These are phyloP conservation scores for Mucuna pruriens DNA, from an alignment of 306 rosid species.

Conservation along the genomic window DNA sequence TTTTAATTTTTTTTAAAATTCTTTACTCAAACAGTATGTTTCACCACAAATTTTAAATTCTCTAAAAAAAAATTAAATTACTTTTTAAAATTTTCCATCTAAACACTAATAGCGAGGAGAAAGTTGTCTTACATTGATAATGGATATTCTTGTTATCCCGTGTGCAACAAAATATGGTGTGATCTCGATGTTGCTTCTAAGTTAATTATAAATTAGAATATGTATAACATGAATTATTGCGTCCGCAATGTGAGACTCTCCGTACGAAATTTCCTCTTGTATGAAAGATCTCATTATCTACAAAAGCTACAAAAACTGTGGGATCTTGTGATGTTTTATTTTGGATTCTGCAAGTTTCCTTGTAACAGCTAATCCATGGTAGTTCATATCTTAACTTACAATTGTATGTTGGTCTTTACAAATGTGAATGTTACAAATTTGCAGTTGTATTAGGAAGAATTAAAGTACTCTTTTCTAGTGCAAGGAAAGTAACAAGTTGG, in stretches of 20 bases:
- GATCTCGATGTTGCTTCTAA: too few species aligned
- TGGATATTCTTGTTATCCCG: too few species aligned
- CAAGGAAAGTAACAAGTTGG: constrained; percentile 95
- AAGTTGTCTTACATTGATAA: too few species aligned
- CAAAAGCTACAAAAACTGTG: neutral
- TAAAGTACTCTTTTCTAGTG: constrained; percentile 26
- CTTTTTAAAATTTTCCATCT: too few species aligned
- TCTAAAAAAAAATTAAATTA: too few species aligned
- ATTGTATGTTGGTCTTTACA: neutral
- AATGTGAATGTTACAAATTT: neutral
- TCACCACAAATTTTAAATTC: too few species aligned
- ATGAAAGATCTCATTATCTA: neutral
- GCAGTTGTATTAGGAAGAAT: neutral
- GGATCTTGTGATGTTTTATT: neutral
- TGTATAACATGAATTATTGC: neutral
- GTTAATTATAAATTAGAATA: too few species aligned
- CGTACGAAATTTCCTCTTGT: neutral
- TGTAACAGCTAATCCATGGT: constrained; percentile 1
- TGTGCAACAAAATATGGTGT: too few species aligned
- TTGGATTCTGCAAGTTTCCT: neutral
- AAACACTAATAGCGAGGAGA: too few species aligned
- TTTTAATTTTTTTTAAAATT: too few species aligned
- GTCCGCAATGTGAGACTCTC: neutral
- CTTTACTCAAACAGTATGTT: too few species aligned
- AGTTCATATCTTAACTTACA: neutral